These are phyloP conservation scores for Tetracladium setigerum DNA, from an alignment of 495 filamentous ascomycete genomes.

Conservation along the genomic window DNA sequence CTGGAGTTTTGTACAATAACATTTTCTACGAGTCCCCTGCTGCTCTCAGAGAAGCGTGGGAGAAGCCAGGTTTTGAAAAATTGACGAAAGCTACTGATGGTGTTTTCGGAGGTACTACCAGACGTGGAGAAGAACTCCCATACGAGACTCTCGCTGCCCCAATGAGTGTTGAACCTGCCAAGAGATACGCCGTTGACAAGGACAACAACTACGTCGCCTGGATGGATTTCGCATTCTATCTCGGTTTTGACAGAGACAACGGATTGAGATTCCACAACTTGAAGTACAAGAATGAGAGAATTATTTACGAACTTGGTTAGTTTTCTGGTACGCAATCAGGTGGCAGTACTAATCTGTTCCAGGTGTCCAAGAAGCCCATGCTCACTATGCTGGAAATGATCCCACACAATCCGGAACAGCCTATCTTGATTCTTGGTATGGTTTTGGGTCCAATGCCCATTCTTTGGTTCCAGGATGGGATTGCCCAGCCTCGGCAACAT, in stretches of 20 bases:
- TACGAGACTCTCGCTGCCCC: constrained; percentile 32
- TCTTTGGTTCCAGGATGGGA: constrained; percentile 43
- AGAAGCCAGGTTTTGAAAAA: constrained; percentile 33
- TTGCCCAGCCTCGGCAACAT: constrained; percentile 41
- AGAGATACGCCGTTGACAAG: constrained; percentile 32
- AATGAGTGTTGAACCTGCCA: constrained; percentile 29
- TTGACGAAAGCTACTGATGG: constrained; percentile 35
- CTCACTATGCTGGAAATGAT: constrained; percentile 47
- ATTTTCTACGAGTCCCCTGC: constrained; percentile 37
- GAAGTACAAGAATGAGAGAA: constrained; percentile 41
- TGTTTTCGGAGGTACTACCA: constrained; percentile 33
- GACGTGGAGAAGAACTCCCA: constrained; percentile 24
- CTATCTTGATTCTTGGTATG: constrained; percentile 41
- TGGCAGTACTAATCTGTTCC: too few relatives aligned
- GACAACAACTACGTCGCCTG: constrained; percentile 42
- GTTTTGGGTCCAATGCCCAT: constrained; percentile 37
- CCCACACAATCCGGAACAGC: constrained; percentile 33
- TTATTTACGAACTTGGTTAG: constrained; percentile 48
- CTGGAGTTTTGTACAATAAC: constrained; percentile 42
- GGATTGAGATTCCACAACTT: constrained; percentile 41
- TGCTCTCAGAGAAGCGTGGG: constrained; percentile 36
- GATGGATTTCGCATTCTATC: constrained; percentile 48
- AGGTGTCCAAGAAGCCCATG: constrained; percentile 49
- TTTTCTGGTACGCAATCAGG: too few relatives aligned
- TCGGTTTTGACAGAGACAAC: constrained; percentile 34